phyloP scores from a whole-genome alignment of 2,329 filamentous ascomycete genomes.

The Daldinia sp. region DNA sequence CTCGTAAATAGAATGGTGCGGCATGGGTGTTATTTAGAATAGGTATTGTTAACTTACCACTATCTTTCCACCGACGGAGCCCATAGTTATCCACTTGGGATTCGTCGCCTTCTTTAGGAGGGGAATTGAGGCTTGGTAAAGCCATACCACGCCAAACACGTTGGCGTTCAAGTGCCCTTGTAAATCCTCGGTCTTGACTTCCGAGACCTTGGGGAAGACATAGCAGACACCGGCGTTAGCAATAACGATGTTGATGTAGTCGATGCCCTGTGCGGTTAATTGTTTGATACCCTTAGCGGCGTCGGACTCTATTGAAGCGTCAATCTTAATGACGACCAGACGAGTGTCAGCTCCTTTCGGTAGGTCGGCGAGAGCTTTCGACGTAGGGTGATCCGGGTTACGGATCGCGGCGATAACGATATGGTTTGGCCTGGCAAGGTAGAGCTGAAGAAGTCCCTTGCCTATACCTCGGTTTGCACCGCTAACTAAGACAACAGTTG shows the following conservation, averaged over 20 bases:
- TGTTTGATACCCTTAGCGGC: slow-evolving; percentile 46
- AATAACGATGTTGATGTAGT: slow-evolving; percentile 58
- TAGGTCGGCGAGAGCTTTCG: slow-evolving; percentile 47
- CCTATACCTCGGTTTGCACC: slow-evolving; percentile 52
- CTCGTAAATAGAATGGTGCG: not conserved
- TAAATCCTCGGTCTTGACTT: slow-evolving; percentile 50
- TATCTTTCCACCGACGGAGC: slow-evolving; percentile 17
- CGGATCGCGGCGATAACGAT: slow-evolving; percentile 55
- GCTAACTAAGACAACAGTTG: slow-evolving; percentile 47
- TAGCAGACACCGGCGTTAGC: slow-evolving; percentile 60
- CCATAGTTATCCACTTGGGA: slow-evolving; percentile 27
- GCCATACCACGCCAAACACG: slow-evolving; percentile 50
- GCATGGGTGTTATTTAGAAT: not conserved
- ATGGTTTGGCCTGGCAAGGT: slow-evolving; percentile 64
- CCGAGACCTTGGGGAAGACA: slow-evolving; percentile 46
- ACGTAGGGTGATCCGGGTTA: slow-evolving; percentile 40
- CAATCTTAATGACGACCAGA: slow-evolving; percentile 55
- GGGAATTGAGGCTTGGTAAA: slow-evolving; percentile 55
- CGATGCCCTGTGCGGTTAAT: slow-evolving; percentile 49
- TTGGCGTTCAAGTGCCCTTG: slow-evolving; percentile 54
- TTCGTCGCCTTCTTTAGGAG: slow-evolving; percentile 47
- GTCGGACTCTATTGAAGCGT: slow-evolving; percentile 49
- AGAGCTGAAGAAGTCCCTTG: slow-evolving; percentile 46
- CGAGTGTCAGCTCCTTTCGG: slow-evolving; percentile 47
- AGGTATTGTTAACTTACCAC: slow-evolving; percentile 8